Percentiles rank a stretch among this genome's conserved stretches.
Conservation (phyloP, 805 yeast species). For the Ogataea haglerorum region DNA sequence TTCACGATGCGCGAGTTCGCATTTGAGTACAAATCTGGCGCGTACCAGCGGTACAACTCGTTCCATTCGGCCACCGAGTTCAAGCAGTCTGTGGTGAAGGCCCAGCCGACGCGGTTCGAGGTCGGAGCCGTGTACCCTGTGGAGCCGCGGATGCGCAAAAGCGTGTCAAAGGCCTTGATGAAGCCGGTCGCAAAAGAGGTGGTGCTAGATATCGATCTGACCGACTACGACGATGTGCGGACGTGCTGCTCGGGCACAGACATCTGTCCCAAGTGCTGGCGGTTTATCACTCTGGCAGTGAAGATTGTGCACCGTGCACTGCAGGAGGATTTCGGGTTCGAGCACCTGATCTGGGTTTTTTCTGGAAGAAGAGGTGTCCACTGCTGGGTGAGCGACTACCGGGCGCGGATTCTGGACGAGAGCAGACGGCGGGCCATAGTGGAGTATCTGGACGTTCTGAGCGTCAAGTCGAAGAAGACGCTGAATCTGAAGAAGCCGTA, state of each 20-base stretch:
- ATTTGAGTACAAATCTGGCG: conserved; percentile 81
- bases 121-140: conserved; percentile 88
- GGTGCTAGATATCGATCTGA: conserved; percentile 95
- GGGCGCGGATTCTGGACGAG: conserved; percentile 77
- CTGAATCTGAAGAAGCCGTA: conserved; percentile 68
- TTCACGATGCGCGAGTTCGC: conserved; percentile 93
- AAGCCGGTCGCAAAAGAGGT: conserved; percentile 82
- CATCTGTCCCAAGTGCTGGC: conserved; percentile 92
- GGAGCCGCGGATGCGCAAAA: conserved; percentile 82
- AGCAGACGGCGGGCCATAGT: conserved; percentile 71
- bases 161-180: conserved; percentile 71
- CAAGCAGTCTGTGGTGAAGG: conserved; percentile 65
- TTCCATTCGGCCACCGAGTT: conserved; percentile 66
- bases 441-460: conserved; percentile 76
- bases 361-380: conserved; percentile 99
- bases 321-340: conserved; percentile 84
- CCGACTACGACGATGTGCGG: conserved; percentile 91
- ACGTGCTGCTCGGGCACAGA: conserved; percentile 87
- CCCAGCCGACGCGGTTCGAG: conserved; percentile 89
- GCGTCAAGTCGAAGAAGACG: conserved; percentile 45
- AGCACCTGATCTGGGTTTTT: conserved; percentile 87
- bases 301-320: conserved; percentile 68
- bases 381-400: conserved; percentile 91
- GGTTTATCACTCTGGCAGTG: conserved; percentile 81
- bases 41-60: conserved; percentile 86